phyloP scores from a whole-genome alignment of 345 rosid species.

The Corchorus olitorius region DNA sequence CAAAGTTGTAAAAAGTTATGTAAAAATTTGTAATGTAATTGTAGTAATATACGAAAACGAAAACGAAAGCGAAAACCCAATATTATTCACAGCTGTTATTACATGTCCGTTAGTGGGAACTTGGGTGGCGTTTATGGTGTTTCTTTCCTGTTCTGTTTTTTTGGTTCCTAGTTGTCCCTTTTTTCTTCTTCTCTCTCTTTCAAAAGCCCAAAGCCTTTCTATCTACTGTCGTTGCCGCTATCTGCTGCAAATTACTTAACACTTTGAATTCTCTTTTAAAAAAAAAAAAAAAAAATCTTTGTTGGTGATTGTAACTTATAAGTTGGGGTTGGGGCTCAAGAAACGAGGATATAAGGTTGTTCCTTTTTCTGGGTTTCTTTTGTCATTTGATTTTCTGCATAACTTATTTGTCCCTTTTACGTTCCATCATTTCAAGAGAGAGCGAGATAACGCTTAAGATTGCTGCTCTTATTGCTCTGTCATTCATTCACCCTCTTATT shows the following conservation, averaged over 20 bases:
- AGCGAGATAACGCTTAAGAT: not conserved
- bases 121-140: constrained; percentile 21
- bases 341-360: constrained; percentile 31
- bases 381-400: constrained; percentile 17
- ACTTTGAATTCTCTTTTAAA: constrained; percentile 10
- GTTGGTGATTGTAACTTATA: constrained; percentile 11
- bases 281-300: not conserved
- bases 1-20: not conserved
- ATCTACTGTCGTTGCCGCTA: constrained; percentile 4
- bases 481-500: constrained; percentile 36
- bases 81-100: constrained; percentile 27
- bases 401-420: constrained; percentile 40
- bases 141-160: constrained; percentile 31
- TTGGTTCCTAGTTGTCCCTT: constrained; percentile 26
- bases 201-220: not conserved
- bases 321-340: constrained; percentile 28
- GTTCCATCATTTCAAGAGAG: constrained; percentile 47
- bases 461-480: constrained; percentile 12
- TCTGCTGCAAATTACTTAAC: not conserved
- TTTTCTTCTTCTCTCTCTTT: not conserved
- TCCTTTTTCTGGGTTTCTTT: constrained; percentile 20
- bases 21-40: not conserved
- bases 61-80: constrained; percentile 30
- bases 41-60: not conserved
- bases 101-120: constrained; percentile 31